Evolutionary conservation across 2,329 filamentous ascomycete species (phyloP).

Genomic region (Penicillium sp.): DNA sequence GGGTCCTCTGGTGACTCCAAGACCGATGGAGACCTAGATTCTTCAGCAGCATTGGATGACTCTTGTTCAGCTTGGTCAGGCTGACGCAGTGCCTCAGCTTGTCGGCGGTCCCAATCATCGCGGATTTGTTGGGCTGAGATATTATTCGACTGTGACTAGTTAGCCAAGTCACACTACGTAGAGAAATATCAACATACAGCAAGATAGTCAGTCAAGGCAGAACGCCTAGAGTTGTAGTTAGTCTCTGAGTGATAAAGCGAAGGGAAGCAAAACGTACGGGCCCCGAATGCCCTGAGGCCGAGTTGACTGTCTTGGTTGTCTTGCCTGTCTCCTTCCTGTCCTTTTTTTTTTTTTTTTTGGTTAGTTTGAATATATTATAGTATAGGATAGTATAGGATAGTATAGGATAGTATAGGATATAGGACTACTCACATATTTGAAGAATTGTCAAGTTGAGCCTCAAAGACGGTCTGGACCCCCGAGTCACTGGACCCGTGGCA

Average conservation of each 20-base stretch:
- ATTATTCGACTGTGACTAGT: slow-evolving; percentile 47
- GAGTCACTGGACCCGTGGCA: slow-evolving; percentile 30
- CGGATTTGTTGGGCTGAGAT: slow-evolving; percentile 58
- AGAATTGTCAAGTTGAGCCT: background rate
- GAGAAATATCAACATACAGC: slow-evolving; percentile 41
- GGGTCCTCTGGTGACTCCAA: slow-evolving; percentile 28
- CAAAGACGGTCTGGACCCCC: background rate
- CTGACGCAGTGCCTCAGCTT: slow-evolving; percentile 40
- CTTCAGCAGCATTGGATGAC: slow-evolving; percentile 28
- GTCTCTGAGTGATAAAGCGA: slow-evolving; percentile 2
- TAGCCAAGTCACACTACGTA: background rate
- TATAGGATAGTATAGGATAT: background rate
- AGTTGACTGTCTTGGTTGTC: slow-evolving; percentile 1
- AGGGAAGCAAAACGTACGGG: slow-evolving; percentile 36
- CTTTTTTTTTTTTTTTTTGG: no score
- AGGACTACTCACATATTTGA: background rate
- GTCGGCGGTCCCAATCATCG: slow-evolving; percentile 50
- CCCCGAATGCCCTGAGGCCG: slow-evolving; percentile 27
- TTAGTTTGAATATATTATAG: background rate
- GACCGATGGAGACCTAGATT: slow-evolving; percentile 27
- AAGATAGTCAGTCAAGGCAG: slow-evolving; percentile 60
- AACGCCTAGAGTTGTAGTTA: slow-evolving; percentile 42
- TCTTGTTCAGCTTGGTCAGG: slow-evolving; percentile 15
- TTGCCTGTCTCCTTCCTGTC: slow-evolving; percentile 25
- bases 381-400: background rate